Base-by-base conservation (phyloP, 2,329 filamentous ascomycete genomes). In the Drechslerella dactyloides region DNA sequence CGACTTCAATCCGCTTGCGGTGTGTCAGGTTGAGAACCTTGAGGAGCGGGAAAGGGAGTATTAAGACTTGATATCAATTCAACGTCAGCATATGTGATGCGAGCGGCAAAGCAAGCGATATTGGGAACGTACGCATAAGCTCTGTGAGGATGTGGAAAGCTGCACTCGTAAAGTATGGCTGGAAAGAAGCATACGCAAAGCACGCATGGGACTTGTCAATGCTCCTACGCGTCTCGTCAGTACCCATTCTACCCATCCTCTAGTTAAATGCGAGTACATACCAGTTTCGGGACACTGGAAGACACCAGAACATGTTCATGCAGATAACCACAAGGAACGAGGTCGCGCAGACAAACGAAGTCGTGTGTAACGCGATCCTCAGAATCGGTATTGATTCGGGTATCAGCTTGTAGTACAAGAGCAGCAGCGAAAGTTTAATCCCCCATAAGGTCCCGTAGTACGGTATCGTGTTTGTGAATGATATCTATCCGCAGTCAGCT, bases 361-460 rank as follows among this genome's bases (percentile, higher is more conserved):
- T 66, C 19, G 66, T 51, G 54, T 68, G 61, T 59, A 73, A 68
- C 61, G 56, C 69, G 42, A 73, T 44, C 35, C 62, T 59, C 51
- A 72, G 59, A n/a, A 52, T 72, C 13, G 68, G 68, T 11, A 72
- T 72, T 30, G 68, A 72, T 30, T 65, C 60, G 23, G 68, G 68
- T 30, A 72, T 72, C 42, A 72, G 54, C 60, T 72, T 72, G 68
- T 72, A 72, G 30, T 72, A 72, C 68, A 72, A 44, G 13, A 72
- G 60, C 4, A 72, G 42, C 33, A 72, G n/a, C 8, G 68, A 72
- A 60, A 72, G 55, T 30, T 72, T 72, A 42, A 64, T 52, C 11
- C 68, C 68, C 68, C 68, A 72, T 8, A 72, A 35, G 11, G 68
- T 64, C 21, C 68, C 68, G 21, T 72, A 72, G 50, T 72, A 72